Evolutionary conservation across 805 yeast species (phyloP), one percentile per base, ranked within the genome.

Genomic region (Gaillardinia entomophila): DNA sequence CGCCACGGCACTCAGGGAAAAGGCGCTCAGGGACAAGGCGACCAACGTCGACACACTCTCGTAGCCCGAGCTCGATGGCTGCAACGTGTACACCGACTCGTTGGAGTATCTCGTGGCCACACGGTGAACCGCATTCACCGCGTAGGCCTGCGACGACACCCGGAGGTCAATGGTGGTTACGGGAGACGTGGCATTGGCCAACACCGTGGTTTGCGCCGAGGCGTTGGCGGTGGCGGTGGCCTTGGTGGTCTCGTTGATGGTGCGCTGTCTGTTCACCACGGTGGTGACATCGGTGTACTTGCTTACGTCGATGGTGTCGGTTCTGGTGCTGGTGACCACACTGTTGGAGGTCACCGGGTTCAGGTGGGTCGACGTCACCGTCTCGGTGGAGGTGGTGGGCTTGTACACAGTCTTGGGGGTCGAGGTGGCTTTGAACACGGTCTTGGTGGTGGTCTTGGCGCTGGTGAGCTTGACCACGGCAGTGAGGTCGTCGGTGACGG

Each of bases 321-420:
- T 28, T 33, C 47, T 39, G 13, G 57, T 41, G 14, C 41, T 40
- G 3, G 59, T 32, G 10, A 55, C 51, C 6, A 44, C 53, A 22
- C 51, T 27, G 12, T 49, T 42, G 5, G 63, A 48, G 25, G 48
- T 36, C 40, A 63, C 47, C 14, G 68, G 68, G 33, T 61, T 40
- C 19, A 33, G 32, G 19, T 35, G 26, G 3, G 61, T 55, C 6
- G 42, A 36, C 8, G 55, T 32, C 20, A 54, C 31, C 16, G 57
- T 32, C 32, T 40, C 48, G 14, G 32, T 30, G 2, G 48, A 27
- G 16, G 55, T 48, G 12, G 45, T 22, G 12, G 51, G 46, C 4
- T 32, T 37, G 32, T 37, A 49, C 2, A 45, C 37, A 5, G 55
- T 44, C 8, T 46, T 30, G 8, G 57, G 57, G 3, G 49, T 45